Evolutionary conservation across 2,329 filamentous ascomycete genomes (phyloP).

Genomic region (Colletotrichum phormii): DNA sequence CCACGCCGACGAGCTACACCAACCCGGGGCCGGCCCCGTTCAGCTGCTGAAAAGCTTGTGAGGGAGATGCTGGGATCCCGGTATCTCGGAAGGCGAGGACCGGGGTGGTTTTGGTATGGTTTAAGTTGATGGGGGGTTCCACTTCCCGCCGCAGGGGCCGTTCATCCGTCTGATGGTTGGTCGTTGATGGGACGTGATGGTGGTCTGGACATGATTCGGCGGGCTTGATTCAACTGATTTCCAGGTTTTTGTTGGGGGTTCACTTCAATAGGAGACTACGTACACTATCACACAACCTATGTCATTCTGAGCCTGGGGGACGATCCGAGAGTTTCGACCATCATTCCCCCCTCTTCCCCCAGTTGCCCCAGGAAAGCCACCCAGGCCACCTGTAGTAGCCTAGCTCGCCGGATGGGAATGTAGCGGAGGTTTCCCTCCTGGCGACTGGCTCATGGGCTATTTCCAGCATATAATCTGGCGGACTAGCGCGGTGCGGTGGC

Average conservation of each 20-base stretch:
- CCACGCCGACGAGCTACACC: constrained; percentile 51
- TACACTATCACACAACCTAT: not conserved
- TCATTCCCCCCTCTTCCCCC: not conserved
- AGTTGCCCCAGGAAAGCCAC: not conserved
- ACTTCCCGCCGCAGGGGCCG: constrained; percentile 1
- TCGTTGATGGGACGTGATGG: not conserved
- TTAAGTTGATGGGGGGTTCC: not conserved
- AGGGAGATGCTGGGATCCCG: not conserved
- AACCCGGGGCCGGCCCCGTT: constrained; percentile 38
- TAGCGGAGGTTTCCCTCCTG: constrained; percentile 26
- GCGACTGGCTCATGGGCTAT: not conserved
- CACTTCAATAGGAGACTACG: not conserved
- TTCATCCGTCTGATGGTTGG: not conserved
- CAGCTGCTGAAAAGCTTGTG: constrained; percentile 27
- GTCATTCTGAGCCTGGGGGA: not conserved
- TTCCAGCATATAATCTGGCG: not conserved
- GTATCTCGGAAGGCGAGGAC: not conserved
- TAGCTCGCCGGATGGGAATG: not conserved
- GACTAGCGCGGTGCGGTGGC: not conserved
- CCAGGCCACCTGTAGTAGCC: not conserved
- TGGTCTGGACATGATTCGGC: too few species aligned
- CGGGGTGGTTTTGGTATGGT: not conserved
- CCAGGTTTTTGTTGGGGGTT: not conserved
- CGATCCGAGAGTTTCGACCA: not conserved
- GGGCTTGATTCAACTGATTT: not conserved